These are phyloP conservation scores for Harringtonia aguacate DNA, from an alignment of 2,329 filamentous ascomycete species.

Conservation along the genomic window DNA sequence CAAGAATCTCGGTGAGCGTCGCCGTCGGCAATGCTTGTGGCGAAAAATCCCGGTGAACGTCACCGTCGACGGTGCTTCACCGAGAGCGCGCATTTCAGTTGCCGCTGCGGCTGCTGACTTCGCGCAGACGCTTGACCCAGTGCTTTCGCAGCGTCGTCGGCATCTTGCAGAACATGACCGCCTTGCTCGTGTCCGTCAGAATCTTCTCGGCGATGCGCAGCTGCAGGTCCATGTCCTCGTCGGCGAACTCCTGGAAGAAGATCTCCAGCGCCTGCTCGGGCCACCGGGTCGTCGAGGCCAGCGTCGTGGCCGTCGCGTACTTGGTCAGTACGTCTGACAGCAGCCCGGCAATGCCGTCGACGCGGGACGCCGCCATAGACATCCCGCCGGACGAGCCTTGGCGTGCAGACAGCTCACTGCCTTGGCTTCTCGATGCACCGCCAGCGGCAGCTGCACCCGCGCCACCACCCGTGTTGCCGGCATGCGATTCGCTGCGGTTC, in stretches of 20 bases:
- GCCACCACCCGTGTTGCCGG: not conserved
- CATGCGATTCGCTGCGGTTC: constrained; percentile 3
- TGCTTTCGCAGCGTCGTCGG: constrained; percentile 38
- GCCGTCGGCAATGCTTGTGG: too few relatives aligned
- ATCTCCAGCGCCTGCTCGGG: constrained; percentile 48
- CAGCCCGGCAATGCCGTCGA: constrained; percentile 18
- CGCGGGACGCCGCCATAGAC: constrained; percentile 13
- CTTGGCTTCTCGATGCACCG: not conserved
- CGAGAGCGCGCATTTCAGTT: too few relatives aligned
- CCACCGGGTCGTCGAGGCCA: constrained; percentile 33
- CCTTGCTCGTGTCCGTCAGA: constrained; percentile 47
- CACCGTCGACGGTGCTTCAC: too few relatives aligned
- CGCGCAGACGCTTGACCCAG: constrained; percentile 43
- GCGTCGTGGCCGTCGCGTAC: constrained; percentile 17
- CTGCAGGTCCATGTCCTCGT: constrained; percentile 47
- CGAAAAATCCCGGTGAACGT: too few relatives aligned
- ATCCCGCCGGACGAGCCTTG: constrained; percentile 1
- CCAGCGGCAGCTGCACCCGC: not conserved
- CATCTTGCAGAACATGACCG: constrained; percentile 54
- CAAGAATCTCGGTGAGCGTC: too few relatives aligned
- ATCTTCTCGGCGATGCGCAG: constrained; percentile 49
- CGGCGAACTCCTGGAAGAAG: constrained; percentile 46
- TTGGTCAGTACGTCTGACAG: constrained; percentile 29
- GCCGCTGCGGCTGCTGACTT: constrained; percentile 24
- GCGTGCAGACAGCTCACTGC: too few relatives aligned